phyloP scores from a whole-genome alignment of 371 early-diverging fungal species.

The Mucor sp. region DNA sequence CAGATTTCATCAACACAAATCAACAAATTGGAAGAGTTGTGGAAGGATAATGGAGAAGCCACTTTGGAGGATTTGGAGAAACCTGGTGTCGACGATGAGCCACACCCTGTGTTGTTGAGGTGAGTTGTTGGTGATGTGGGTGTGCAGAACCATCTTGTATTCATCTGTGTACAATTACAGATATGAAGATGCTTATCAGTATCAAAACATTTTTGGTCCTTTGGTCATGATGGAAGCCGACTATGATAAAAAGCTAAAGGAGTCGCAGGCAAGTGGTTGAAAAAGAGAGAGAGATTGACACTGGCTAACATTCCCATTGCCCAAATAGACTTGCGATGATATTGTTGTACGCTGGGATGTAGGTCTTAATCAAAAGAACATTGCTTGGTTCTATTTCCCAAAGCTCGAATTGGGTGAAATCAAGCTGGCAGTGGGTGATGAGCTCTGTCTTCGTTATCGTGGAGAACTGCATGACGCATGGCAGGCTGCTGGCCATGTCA shows the following conservation, averaged over 20 bases:
- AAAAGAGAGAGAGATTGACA: background rate
- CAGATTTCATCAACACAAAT: constrained; percentile 87
- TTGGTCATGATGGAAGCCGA: constrained; percentile 97
- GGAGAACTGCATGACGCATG: constrained; percentile 88
- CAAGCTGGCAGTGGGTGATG: constrained; percentile 95
- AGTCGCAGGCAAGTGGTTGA: constrained; percentile 81
- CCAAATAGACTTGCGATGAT: constrained; percentile 82
- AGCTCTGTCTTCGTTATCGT: constrained; percentile 85
- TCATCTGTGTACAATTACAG: constrained; percentile 27
- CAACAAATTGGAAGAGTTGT: constrained; percentile 86
- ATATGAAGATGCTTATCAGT: constrained; percentile 97
- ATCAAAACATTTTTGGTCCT: constrained; percentile 95
- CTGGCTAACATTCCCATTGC: background rate
- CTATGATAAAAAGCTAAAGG: constrained; percentile 93
- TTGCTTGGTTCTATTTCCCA: constrained; percentile 93
- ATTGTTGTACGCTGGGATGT: constrained; percentile 96
- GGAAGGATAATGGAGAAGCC: constrained; percentile 82
- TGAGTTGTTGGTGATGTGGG: constrained; percentile 15
- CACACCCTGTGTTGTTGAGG: constrained; percentile 79
- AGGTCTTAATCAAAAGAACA: constrained; percentile 92
- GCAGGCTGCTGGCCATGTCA: constrained; percentile 92
- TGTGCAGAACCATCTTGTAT: constrained; percentile 32
- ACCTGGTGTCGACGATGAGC: constrained; percentile 85
- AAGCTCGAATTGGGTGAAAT: constrained; percentile 93
- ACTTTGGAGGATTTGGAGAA: constrained; percentile 86